phyloP scores from a whole-genome alignment of 2,329 filamentous ascomycete genomes.

The Drechmeria coniospora region DNA sequence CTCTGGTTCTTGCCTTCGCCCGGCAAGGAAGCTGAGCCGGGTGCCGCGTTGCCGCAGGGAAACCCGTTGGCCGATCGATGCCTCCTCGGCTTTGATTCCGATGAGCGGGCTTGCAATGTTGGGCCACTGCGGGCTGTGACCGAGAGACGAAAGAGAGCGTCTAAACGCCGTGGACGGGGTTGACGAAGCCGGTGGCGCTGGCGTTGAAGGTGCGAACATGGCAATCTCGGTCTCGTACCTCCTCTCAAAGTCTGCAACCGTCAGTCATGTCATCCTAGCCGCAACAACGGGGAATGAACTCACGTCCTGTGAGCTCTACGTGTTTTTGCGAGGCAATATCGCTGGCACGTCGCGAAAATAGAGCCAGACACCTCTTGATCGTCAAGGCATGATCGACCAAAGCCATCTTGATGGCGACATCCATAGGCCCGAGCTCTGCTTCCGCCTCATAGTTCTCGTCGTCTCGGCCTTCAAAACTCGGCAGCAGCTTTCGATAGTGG shows the following conservation, averaged over 20 bases:
- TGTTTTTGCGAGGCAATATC: slow-evolving; percentile 39
- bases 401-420: slow-evolving; percentile 70
- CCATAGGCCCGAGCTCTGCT: slow-evolving; percentile 39
- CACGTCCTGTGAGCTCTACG: slow-evolving; percentile 50
- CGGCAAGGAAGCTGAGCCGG: slow-evolving; percentile 41
- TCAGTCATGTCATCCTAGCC: slow-evolving; percentile 6
- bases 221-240: slow-evolving; percentile 52
- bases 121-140: slow-evolving; percentile 17
- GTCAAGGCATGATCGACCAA: slow-evolving; percentile 80
- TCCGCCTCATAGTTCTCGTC: slow-evolving; percentile 26
- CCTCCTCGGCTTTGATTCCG: slow-evolving; percentile 28
- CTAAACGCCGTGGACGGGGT: slow-evolving; percentile 30
- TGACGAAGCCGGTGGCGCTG: slow-evolving; percentile 15
- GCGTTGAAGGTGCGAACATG: slow-evolving; percentile 39
- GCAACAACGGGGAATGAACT: slow-evolving; percentile 17
- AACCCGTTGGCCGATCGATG: slow-evolving; percentile 34
- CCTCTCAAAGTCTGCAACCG: slow-evolving; percentile 38
- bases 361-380: slow-evolving; percentile 64
- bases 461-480: slow-evolving; percentile 28
- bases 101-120: slow-evolving; percentile 19
- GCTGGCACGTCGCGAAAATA: slow-evolving; percentile 50
- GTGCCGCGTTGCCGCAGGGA: slow-evolving; percentile 35
- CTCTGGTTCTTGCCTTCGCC: slow-evolving; percentile 29
- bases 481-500: slow-evolving; percentile 61
- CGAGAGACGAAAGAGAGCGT: slow-evolving; percentile 31